A percentile compares a stretch with the other conserved stretches of the same genome.
phyloP scores from a whole-genome alignment of 2,329 filamentous ascomycete genomes.

The Hymenoscyphus fraxineus region DNA sequence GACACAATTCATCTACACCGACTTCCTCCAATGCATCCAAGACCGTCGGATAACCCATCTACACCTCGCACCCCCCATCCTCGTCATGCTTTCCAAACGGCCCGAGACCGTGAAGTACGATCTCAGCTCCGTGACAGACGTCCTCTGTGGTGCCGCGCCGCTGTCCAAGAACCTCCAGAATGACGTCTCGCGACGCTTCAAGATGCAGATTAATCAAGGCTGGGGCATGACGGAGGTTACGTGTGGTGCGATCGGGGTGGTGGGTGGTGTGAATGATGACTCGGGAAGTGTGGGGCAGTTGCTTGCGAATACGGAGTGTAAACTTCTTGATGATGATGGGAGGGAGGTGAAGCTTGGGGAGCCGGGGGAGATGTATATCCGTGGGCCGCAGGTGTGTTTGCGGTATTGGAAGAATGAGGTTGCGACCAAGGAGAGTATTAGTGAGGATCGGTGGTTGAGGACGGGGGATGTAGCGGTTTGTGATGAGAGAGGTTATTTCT shows the following conservation, averaged over 20 bases:
- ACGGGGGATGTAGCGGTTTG: conserved; percentile 55
- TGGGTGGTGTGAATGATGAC: conserved; percentile 36
- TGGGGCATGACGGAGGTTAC: conserved; percentile 60
- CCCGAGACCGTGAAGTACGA: conserved; percentile 50
- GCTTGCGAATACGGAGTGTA: conserved; percentile 46
- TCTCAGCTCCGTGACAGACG: conserved; percentile 45
- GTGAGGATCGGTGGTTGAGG: conserved; percentile 45
- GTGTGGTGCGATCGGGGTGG: conserved; percentile 42
- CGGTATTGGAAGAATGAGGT: conserved; percentile 41
- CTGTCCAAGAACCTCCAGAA: conserved; percentile 41
- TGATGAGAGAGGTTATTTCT: conserved; percentile 52
- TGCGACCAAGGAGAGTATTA: conserved; percentile 37
- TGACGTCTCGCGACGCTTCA: conserved; percentile 35
- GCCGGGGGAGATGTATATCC: conserved; percentile 43
- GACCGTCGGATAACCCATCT: conserved; percentile 51
- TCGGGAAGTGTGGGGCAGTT: conserved; percentile 51
- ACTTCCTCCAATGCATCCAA: conserved; percentile 49
- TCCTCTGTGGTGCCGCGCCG: conserved; percentile 53
- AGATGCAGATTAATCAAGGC: conserved; percentile 45
- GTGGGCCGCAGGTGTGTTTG: conserved; percentile 42
- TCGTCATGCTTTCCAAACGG: conserved; percentile 58
- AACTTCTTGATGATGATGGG: conserved; percentile 39
- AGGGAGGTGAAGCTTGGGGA: conserved; percentile 37
- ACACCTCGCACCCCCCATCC: conserved; percentile 53
- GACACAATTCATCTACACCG: conserved; percentile 51